Conservation (phyloP, 2,329 filamentous ascomycete genomes). For the Orbilia oligospora region DNA sequence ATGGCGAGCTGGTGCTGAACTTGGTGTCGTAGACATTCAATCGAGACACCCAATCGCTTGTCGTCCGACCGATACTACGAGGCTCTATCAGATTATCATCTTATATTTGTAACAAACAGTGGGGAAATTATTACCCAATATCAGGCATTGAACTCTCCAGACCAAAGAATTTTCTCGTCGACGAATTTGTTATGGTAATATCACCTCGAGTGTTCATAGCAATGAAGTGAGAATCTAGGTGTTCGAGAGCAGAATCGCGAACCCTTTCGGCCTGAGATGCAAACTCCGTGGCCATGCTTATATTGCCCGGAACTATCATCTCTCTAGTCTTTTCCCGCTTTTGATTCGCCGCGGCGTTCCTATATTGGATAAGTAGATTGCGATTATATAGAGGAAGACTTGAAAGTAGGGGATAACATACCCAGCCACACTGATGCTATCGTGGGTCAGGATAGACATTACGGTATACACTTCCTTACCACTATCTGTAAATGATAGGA, state of each 20-base stretch:
- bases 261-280: conserved; percentile 55
- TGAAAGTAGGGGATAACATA: background rate
- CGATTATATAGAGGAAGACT: background rate
- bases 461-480: conserved; percentile 56
- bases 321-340: conserved; percentile 46
- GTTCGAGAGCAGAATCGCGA: conserved; percentile 55
- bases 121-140: conserved; percentile 33
- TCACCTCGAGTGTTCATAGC: conserved; percentile 60
- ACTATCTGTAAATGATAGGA: conserved; percentile 55
- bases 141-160: conserved; percentile 50
- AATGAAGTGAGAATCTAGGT: conserved; percentile 60
- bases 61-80: conserved; percentile 54
- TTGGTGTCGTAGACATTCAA: conserved; percentile 53
- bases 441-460: conserved; percentile 59
- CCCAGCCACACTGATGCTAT: conserved; percentile 54
- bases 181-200: conserved; percentile 56
- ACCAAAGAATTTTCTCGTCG: conserved; percentile 53
- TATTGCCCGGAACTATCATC: conserved; percentile 53
- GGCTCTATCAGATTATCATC: background rate
- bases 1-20: conserved; percentile 49
- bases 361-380: background rate
- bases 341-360: conserved; percentile 11
- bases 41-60: conserved; percentile 54
- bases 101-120: background rate
- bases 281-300: conserved; percentile 55